Base-by-base conservation (phyloP, 2,329 filamentous ascomycete species). In the Beauveria varroae region DNA sequence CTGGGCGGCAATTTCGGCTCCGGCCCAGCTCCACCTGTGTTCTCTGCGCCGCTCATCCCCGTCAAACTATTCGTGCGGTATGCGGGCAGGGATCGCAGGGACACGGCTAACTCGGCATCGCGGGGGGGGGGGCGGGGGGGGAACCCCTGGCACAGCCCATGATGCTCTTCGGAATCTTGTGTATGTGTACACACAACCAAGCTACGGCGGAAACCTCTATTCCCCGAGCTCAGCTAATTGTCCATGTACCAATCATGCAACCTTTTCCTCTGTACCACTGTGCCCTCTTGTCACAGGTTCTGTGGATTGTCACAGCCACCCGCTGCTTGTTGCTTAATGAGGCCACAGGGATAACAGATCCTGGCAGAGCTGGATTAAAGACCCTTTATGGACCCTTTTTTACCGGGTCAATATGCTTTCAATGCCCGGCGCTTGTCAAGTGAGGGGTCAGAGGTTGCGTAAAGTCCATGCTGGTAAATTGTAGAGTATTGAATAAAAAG, bases 31-130 rank as follows among this genome's bases (percentile, higher is more conserved):
- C 55, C 55, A 57, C 55, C 22, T n/a, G 3, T 4, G 37, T 28
- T 24, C 18, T 37, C 14, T 26, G 9, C 10, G 34, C 51, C 18
- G 20, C 22, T 2, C 34, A 18, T 24, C 8, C 26, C 26, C 12
- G 51, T 22, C n/a, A 34, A 44, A 30, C 41, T 28, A 14, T 22
- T 30, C 8, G 41, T 46, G 40, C 46, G 8, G 30, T 12, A 34
- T 34, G 30, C 30, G 30, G 30, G 30, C 30, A 34, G 10, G 30
- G 12, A 34, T 14, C 12, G 30, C 30, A 22, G 57, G 56, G 34
- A 34, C 37, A 43, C 57, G 57, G 57, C 57, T 51, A 59, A 59
- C 34, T 51, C 57, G 57, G 57, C 57, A 59, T 44, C 57, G 34
- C 18, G 57, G 47, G 26, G 9, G 57, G 47, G 26, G 9, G 22